phyloP scores from a whole-genome alignment of 106 monocot species.

The Chionographis japonica region DNA sequence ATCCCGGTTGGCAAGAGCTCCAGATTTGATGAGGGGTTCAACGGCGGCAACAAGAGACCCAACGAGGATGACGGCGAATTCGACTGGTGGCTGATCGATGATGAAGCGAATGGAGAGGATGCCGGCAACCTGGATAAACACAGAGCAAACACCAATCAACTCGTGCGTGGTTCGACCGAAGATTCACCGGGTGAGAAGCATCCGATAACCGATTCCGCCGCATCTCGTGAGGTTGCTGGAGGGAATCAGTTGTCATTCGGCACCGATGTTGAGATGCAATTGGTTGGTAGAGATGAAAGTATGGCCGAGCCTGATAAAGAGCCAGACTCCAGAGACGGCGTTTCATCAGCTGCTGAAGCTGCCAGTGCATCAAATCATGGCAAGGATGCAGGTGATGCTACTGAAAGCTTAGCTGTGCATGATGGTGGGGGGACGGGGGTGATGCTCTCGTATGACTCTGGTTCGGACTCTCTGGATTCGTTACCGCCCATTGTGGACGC shows the following conservation, averaged over 20 bases:
- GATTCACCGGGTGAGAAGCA: slow-evolving; percentile 2
- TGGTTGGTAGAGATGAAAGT: slow-evolving; percentile 2
- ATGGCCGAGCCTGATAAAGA: background rate
- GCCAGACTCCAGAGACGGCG: background rate
- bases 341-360: background rate
- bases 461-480: slow-evolving; percentile 19
- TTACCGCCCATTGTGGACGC: slow-evolving; percentile 30
- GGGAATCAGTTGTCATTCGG: background rate
- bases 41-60: background rate
- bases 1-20: slow-evolving; percentile 12
- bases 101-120: slow-evolving; percentile 16
- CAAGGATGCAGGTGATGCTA: background rate
- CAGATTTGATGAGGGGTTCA: slow-evolving; percentile 6
- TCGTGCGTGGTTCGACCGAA: background rate
- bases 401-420: background rate
- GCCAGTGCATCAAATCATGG: background rate
- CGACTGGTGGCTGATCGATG: slow-evolving; percentile 9
- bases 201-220: background rate
- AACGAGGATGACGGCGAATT: background rate
- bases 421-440: background rate
- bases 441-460: slow-evolving; percentile 19
- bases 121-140: background rate
- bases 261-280: slow-evolving; percentile 18
- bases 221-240: background rate
- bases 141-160: background rate